Base-by-base conservation (phyloP, 1,284 basidiomycete genomes). In the Phaffia rhodozyma region DNA sequence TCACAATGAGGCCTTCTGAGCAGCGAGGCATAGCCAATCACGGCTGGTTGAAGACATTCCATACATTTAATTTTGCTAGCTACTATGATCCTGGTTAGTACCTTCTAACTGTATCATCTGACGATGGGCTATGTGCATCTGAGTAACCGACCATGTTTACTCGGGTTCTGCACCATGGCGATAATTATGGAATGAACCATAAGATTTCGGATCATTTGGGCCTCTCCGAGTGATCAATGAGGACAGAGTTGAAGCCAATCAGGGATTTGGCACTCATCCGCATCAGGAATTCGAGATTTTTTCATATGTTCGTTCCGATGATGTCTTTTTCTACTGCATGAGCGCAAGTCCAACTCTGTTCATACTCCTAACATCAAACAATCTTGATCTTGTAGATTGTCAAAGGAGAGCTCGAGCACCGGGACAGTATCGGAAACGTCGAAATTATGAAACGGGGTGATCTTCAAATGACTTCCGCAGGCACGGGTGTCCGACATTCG, bases 211-310 rank as follows among this genome's bases (percentile, higher is more conserved):
- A 53, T 52, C 67, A 7, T 80, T 76, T 66, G 78, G 77, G 2
- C 66, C 72, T 49, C 70, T 80, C 2, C 70, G 79, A 60, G 80
- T 82, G 6, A 78, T 97, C 73, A 97, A 96, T 75, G 92, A 96
- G 75, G 92, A 96, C 71, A 83, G 90, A 43, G 89, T 96, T 32
- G 82, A 82, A 2, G 78, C 87, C 4, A 72, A 76, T 3, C 86
- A 83, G 7, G 93, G 92, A 0, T 97, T 97, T 70, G 90, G 89
- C 3, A 85, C 84, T 0, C 91, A 97, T 68, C 81, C 73, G 11
- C 93, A 97, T 73, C 79, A 83, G 43, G 86, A 89, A 72, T 89
- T 89, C 69, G 91, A 97, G 72, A 97, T 97, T 69, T 96, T 93
- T 78, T 86, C 85, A 1, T 93, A 96, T 87, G 87, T 88, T 72